Evolutionary conservation across 495 filamentous ascomycete species (phyloP).

Genomic region (Achaetomiella virescens): DNA sequence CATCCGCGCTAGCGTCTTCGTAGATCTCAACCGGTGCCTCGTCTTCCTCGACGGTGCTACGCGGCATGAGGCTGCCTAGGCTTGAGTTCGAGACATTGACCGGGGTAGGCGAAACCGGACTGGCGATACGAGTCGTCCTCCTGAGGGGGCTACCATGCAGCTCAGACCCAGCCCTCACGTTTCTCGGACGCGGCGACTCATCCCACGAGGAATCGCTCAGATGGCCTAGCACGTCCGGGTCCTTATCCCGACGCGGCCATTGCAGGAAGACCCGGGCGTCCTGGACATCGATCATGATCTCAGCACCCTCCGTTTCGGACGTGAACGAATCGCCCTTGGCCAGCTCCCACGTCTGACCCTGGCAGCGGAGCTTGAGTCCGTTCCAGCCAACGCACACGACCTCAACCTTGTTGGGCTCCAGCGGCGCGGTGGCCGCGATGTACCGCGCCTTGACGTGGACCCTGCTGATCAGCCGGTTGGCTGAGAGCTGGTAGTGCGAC

Average conservation of each 20-base stretch:
- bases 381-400: slow-evolving; percentile 95
- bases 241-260: slow-evolving; percentile 68
- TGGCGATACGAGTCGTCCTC: slow-evolving; percentile 54
- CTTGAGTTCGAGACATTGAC: slow-evolving; percentile 34
- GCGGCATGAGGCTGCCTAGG: slow-evolving; percentile 28
- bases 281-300: slow-evolving; percentile 94
- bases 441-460: slow-evolving; percentile 87
- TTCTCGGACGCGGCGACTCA: slow-evolving; percentile 42
- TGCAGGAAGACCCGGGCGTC: slow-evolving; percentile 81
- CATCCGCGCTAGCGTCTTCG: slow-evolving; percentile 50
- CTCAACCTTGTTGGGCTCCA: slow-evolving; percentile 65
- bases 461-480: slow-evolving; percentile 85
- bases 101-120: slow-evolving; percentile 72
- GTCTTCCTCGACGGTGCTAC: slow-evolving; percentile 16
- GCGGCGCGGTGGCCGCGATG: slow-evolving; percentile 54
- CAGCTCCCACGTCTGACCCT: slow-evolving; percentile 80
- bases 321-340: slow-evolving; percentile 83
- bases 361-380: slow-evolving; percentile 86
- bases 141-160: slow-evolving; percentile 62
- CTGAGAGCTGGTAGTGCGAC: slow-evolving; percentile 83
- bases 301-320: slow-evolving; percentile 79
- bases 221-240: slow-evolving; percentile 54
- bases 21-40: slow-evolving; percentile 47
- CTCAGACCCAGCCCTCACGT: slow-evolving; percentile 26
- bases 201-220: slow-evolving; percentile 66